phyloP scores from a whole-genome alignment of 176 grass and related monocot species.

The Raddia distichophylla region DNA sequence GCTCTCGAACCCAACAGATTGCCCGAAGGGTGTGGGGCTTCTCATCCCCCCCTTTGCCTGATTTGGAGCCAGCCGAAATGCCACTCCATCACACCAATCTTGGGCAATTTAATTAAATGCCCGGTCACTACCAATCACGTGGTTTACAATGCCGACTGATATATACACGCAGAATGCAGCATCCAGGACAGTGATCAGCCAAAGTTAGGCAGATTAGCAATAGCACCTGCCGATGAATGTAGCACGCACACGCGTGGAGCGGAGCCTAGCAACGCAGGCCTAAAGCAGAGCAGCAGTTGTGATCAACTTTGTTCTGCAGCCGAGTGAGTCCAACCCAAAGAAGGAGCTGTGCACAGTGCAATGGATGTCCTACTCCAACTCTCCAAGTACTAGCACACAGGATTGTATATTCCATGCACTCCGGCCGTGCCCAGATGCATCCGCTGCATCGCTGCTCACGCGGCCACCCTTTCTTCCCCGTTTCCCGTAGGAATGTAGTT shows the following conservation, averaged over 20 bases:
- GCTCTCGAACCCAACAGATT: no score
- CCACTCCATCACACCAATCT: background rate
- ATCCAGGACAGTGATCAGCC: background rate
- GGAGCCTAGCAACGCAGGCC: no score
- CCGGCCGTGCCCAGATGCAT: background rate
- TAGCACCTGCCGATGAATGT: conserved; percentile 11
- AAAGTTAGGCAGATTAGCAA: conserved; percentile 43
- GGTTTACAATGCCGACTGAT: background rate
- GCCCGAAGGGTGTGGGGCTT: no score
- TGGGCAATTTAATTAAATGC: background rate
- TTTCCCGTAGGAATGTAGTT: conserved; percentile 39
- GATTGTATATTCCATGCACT: background rate
- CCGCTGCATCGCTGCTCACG: conserved; percentile 4
- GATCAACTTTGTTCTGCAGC: conserved; percentile 13
- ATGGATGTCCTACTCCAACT: conserved; percentile 37
- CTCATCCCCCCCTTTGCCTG: background rate
- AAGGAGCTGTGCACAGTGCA: background rate
- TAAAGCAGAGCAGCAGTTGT: conserved; percentile 40
- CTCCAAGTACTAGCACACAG: conserved; percentile 27
- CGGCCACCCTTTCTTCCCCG: background rate
- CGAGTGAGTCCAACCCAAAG: conserved; percentile 29
- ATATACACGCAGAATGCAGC: background rate
- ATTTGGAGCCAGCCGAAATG: background rate
- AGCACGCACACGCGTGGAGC: background rate
- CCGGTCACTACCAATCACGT: conserved; percentile 2